Conservation (phyloP, 2,329 filamentous ascomycete genomes). For the Trichoderma cornu-damae region DNA sequence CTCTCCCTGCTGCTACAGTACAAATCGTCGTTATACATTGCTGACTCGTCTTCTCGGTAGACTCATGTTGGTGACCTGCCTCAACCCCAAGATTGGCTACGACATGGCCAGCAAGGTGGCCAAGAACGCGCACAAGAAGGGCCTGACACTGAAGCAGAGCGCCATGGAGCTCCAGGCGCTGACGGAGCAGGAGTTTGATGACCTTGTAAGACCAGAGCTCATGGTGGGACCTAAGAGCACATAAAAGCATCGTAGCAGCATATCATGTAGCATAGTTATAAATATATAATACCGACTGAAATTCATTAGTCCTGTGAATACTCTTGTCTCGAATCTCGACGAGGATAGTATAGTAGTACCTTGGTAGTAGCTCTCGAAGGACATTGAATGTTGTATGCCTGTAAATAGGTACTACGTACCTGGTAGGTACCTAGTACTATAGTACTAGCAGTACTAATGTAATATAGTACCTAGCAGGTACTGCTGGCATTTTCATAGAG, state of each 20-base stretch:
- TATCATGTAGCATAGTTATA: background rate
- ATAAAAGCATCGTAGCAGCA: background rate
- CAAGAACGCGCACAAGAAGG: conserved; percentile 99
- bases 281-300: background rate
- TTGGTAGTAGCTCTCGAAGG: too few relatives aligned
- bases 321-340: too few relatives aligned
- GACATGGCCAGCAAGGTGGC: conserved; percentile 96
- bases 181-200: conserved; percentile 84
- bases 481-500: too few relatives aligned
- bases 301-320: too few relatives aligned
- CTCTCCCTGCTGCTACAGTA: too few relatives aligned
- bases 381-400: too few relatives aligned
- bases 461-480: too few relatives aligned
- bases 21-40: too few relatives aligned
- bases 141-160: conserved; percentile 84
- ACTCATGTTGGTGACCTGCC: conserved; percentile 95
- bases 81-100: conserved; percentile 96
- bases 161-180: conserved; percentile 90
- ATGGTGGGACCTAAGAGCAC: conserved; percentile 69
- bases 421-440: too few relatives aligned
- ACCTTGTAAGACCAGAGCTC: conserved; percentile 83
- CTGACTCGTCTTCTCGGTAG: conserved; percentile 40
- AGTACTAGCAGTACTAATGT: too few relatives aligned
- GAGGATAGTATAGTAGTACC: too few relatives aligned
- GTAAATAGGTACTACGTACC: too few relatives aligned